Conservation (phyloP, 2,329 filamentous ascomycete species). For the Fusarium hainanense region DNA sequence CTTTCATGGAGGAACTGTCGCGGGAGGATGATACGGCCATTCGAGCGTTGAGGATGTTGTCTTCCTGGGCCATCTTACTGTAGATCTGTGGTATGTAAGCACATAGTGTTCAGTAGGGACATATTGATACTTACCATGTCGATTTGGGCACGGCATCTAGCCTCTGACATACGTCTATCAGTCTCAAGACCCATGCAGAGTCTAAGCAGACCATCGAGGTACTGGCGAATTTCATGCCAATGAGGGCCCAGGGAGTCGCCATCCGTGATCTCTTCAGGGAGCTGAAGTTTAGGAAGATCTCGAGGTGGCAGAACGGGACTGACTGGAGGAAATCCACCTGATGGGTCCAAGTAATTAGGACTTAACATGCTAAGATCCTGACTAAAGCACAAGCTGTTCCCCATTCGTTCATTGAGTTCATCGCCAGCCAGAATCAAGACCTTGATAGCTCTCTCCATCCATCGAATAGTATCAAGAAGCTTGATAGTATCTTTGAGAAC, state of each 20-base stretch:
- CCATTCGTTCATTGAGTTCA: conserved; percentile 52
- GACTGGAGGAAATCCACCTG: conserved; percentile 40
- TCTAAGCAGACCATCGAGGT: conserved; percentile 57
- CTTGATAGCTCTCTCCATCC: conserved; percentile 60
- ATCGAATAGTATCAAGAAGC: conserved; percentile 58
- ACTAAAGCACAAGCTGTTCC: conserved; percentile 33
- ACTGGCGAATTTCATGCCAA: conserved; percentile 61
- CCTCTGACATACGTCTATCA: conserved; percentile 59
- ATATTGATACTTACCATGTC: conserved; percentile 53
- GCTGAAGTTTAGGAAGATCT: conserved; percentile 28
- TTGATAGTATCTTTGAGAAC: conserved; percentile 59
- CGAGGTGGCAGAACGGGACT: conserved; percentile 43
- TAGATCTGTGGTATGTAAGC: conserved; percentile 52
- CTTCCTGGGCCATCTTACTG: conserved; percentile 62
- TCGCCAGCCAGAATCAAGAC: conserved; percentile 58
- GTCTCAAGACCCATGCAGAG: conserved; percentile 59
- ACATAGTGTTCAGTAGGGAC: not conserved
- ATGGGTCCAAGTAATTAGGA: conserved; percentile 37
- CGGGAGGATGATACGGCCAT: conserved; percentile 55
- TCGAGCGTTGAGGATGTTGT: conserved; percentile 58
- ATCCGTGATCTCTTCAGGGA: conserved; percentile 31
- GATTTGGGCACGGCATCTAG: conserved; percentile 59
- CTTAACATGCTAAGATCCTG: conserved; percentile 46
- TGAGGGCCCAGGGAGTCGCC: conserved; percentile 51
- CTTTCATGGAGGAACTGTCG: conserved; percentile 61